Evolutionary conservation across 345 rosid species (phyloP).

Genomic region (Populus deltoides): DNA sequence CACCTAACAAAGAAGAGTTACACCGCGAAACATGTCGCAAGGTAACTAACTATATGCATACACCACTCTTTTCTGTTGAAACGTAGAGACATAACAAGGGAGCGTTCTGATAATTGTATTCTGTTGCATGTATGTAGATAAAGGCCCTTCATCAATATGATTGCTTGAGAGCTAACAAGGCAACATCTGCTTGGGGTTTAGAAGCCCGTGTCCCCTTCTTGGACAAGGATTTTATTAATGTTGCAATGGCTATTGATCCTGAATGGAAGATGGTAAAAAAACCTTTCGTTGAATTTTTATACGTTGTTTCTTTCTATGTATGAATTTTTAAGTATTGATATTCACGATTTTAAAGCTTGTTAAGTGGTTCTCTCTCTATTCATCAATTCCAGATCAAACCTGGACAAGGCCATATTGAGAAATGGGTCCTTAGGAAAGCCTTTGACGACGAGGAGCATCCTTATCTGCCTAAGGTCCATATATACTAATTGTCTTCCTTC

Average conservation of each 20-base stretch:
- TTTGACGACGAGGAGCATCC: constrained; percentile 84
- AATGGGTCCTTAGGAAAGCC: constrained; percentile 83
- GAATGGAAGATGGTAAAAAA: constrained; percentile 70
- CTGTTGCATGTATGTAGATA: constrained; percentile 45
- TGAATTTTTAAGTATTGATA: neutral
- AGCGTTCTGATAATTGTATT: neutral
- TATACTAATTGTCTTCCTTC: neutral
- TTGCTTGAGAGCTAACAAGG: constrained; percentile 88
- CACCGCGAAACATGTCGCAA: constrained; percentile 86
- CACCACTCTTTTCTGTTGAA: neutral
- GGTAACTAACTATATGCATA: constrained; percentile 32
- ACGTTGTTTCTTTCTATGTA: too few species aligned
- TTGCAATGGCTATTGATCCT: constrained; percentile 85
- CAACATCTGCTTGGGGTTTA: constrained; percentile 94
- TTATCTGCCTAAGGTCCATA: constrained; percentile 71
- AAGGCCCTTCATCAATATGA: constrained; percentile 91
- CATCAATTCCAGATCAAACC: constrained; percentile 48
- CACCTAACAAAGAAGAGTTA: constrained; percentile 84
- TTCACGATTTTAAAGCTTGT: neutral
- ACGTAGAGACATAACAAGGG: neutral
- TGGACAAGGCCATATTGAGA: constrained; percentile 70
- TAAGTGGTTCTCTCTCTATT: neutral
- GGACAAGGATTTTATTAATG: constrained; percentile 76
- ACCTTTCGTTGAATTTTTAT: neutral
- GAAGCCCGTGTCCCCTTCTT: constrained; percentile 93